phyloP scores from a whole-genome alignment of 169 alveolate genomes.

The Plasmodium ovale region DNA sequence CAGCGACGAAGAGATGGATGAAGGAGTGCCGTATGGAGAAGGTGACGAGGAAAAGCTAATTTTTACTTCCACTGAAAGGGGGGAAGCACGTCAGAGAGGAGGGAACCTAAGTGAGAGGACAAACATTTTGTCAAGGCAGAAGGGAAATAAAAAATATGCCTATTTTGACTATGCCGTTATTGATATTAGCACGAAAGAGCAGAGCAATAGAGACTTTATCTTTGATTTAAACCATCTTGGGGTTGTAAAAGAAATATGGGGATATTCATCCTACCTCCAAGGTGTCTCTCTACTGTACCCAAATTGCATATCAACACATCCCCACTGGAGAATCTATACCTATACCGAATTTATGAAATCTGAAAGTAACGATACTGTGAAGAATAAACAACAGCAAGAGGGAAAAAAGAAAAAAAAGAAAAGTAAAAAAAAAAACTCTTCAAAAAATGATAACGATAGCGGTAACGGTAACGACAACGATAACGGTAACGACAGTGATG shows the following conservation, averaged over 20 bases:
- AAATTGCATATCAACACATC: conserved; percentile 24
- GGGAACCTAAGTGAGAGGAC: not conserved
- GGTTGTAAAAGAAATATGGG: conserved; percentile 49
- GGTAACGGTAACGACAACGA: not conserved
- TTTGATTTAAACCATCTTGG: conserved; percentile 15
- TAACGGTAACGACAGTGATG: not conserved
- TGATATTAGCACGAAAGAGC: conserved; percentile 31
- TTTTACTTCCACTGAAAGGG: not conserved
- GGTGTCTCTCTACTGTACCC: conserved; percentile 55
- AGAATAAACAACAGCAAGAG: not conserved
- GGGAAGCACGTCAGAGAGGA: not conserved
- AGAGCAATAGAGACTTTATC: conserved; percentile 8
- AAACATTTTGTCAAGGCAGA: not conserved
- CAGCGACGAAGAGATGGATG: conserved; percentile 14
- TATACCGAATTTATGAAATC: conserved; percentile 1
- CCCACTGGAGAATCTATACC: conserved; percentile 68
- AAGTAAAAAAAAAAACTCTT: not conserved
- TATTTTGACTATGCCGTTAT: conserved; percentile 65
- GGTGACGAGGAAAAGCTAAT: not conserved
- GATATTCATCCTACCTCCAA: conserved; percentile 62
- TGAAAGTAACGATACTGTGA: not conserved
- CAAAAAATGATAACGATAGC: not conserved
- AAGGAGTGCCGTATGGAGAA: not conserved
- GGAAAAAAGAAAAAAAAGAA: not conserved
- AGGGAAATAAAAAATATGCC: conserved; percentile 22